Evolutionary conservation across 1,139 yeast genomes (phyloP).

Genomic region (Saccharomycopsis crataegensis): DNA sequence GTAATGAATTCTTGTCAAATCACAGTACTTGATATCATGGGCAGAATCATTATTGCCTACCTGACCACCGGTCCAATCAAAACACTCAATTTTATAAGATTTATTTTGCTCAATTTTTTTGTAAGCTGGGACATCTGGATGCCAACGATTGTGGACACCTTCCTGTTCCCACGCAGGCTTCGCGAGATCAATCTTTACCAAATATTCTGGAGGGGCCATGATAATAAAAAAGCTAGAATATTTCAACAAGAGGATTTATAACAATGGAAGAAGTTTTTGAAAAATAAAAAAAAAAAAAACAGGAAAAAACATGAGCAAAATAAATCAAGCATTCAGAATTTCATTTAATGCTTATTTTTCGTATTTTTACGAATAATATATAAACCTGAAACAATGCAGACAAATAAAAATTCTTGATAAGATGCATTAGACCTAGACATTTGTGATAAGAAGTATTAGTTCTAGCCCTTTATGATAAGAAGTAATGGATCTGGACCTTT

Average conservation of each 20-base stretch:
- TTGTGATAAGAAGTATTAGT: too few species aligned
- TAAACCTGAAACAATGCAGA: background rate
- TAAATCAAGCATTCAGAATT: background rate
- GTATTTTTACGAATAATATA: background rate
- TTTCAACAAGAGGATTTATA: background rate
- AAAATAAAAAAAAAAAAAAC: background rate
- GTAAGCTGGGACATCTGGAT: slow-evolving; percentile 40
- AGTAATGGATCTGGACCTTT: too few species aligned
- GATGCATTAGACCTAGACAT: too few species aligned
- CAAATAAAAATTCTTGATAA: too few species aligned
- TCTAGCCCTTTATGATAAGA: too few species aligned
- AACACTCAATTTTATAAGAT: slow-evolving; percentile 40
- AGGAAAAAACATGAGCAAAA: background rate
- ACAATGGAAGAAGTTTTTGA: background rate
- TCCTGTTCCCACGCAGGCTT: slow-evolving; percentile 40
- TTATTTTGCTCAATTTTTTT: slow-evolving; percentile 36
- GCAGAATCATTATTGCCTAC: slow-evolving; percentile 39
- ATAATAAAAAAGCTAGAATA: background rate
- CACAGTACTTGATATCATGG: slow-evolving; percentile 39
- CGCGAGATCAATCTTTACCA: slow-evolving; percentile 32
- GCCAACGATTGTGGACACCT: slow-evolving; percentile 45
- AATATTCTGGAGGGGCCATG: slow-evolving; percentile 17
- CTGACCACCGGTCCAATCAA: slow-evolving; percentile 50
- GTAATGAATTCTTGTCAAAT: slow-evolving; percentile 39
- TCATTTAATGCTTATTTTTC: background rate